Conservation (phyloP, 257 asterid species). For the Ballota nigra region DNA sequence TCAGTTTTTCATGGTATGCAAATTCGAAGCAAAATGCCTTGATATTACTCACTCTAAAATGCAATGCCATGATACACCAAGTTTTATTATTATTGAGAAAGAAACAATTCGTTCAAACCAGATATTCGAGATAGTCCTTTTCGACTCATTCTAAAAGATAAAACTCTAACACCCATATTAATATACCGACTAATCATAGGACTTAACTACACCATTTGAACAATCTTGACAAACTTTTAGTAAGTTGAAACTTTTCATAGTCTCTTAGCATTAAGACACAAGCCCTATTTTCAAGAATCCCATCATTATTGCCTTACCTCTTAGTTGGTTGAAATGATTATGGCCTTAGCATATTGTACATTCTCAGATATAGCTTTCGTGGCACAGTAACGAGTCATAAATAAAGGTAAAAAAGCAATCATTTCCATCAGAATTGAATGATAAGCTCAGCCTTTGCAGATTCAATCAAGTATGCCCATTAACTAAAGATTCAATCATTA, state of each 20-base stretch:
- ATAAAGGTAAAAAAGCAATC: neutral
- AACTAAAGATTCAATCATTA: slow-evolving; percentile 1
- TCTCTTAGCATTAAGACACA: neutral
- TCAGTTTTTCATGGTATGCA: neutral
- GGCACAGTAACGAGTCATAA: neutral
- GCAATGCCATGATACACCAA: neutral
- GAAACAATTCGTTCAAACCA: neutral
- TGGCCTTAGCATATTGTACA: neutral
- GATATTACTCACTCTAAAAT: neutral
- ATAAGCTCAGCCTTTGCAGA: slow-evolving; percentile 9
- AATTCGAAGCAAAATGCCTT: neutral
- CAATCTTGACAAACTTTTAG: neutral
- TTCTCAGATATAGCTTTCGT: neutral
- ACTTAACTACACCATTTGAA: neutral
- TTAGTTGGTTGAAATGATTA: slow-evolving; percentile 6
- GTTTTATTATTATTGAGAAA: neutral
- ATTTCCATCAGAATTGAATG: slow-evolving; percentile 5
- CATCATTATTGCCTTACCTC: neutral
- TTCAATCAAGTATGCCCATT: neutral
- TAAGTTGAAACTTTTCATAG: neutral
- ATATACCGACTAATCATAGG: neutral
- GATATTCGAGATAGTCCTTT: neutral
- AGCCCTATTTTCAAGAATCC: neutral
- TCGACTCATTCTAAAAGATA: neutral
- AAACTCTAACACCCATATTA: neutral